These are phyloP conservation scores for Ogataea allantospora DNA, from an alignment of 805 yeast species.

Conservation along the genomic window DNA sequence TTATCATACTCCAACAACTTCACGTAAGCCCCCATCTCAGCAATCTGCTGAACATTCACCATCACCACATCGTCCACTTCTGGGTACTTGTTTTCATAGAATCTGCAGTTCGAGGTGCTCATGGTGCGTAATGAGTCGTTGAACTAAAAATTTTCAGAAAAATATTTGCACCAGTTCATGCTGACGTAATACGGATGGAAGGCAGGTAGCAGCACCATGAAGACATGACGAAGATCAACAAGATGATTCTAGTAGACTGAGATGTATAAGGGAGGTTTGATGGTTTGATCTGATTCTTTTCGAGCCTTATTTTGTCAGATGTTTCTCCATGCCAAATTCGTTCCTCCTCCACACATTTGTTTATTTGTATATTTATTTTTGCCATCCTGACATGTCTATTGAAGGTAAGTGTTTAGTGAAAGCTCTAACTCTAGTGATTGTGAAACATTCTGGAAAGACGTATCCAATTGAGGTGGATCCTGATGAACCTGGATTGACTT, in stretches of 20 bases:
- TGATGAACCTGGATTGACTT: conserved; percentile 53
- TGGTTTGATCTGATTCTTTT: no score
- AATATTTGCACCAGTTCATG: conserved; percentile 2
- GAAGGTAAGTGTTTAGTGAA: conserved; percentile 2
- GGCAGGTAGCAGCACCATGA: neutral
- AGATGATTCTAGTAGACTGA: neutral
- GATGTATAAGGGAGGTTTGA: neutral
- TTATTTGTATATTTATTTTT: conserved; percentile 6
- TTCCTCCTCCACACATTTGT: neutral
- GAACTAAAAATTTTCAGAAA: conserved; percentile 11
- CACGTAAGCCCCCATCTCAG: conserved; percentile 99
- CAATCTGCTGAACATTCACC: conserved; percentile 98
- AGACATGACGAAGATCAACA: neutral
- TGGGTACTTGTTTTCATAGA: conserved; percentile 96
- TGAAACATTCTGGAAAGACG: conserved; percentile 69
- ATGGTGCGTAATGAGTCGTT: conserved; percentile 35
- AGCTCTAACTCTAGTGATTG: conserved; percentile 32
- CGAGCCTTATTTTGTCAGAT: neutral
- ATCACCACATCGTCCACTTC: conserved; percentile 98
- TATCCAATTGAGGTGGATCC: conserved; percentile 58
- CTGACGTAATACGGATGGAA: conserved; percentile 2
- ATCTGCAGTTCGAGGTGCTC: conserved; percentile 91
- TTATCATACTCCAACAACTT: conserved; percentile 94
- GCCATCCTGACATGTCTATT: conserved; percentile 9
- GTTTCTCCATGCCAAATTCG: neutral